Percentiles rank a stretch among this genome's conserved stretches.
Evolutionary conservation across 2,329 filamentous ascomycete genomes (phyloP).

Genomic region (Parasarocladium wereldwijsianum): DNA sequence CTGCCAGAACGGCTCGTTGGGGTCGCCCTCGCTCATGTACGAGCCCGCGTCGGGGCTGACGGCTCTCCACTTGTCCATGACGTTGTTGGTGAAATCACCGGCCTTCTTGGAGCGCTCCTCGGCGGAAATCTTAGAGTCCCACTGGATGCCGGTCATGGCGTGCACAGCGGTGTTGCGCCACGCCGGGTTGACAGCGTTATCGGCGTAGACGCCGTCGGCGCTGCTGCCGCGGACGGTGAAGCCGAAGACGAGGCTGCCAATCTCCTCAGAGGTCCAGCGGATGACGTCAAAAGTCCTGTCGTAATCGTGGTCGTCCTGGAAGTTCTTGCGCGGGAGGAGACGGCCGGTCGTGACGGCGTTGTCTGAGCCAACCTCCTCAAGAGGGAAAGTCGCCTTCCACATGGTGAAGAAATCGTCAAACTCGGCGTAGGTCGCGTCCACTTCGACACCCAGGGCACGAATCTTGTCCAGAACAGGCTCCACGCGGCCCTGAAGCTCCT

Average conservation of each 20-base stretch:
- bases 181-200: constrained; percentile 2
- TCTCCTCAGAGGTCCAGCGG: constrained; percentile 1
- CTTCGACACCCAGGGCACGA: neutral
- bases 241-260: constrained; percentile 2
- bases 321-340: constrained; percentile 2
- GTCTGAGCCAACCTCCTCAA: constrained; percentile 1
- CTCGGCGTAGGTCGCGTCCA: constrained; percentile 1
- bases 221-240: constrained; percentile 2
- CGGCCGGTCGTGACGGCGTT: constrained; percentile 2
- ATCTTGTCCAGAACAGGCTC: constrained; percentile 2
- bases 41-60: constrained; percentile 18
- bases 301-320: neutral
- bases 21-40: constrained; percentile 32
- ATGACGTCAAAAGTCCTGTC: constrained; percentile 1
- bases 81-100: neutral
- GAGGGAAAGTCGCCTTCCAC: constrained; percentile 1
- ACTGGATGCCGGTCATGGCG: constrained; percentile 1
- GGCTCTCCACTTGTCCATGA: constrained; percentile 1
- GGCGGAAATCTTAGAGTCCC: neutral
- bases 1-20: constrained; percentile 22
- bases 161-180: constrained; percentile 1
- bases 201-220: constrained; percentile 1
- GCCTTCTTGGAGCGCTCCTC: neutral
- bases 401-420: constrained; percentile 1
- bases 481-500: neutral